phyloP scores from a whole-genome alignment of 352 stramenopile species.

The Peronospora destructor region DNA sequence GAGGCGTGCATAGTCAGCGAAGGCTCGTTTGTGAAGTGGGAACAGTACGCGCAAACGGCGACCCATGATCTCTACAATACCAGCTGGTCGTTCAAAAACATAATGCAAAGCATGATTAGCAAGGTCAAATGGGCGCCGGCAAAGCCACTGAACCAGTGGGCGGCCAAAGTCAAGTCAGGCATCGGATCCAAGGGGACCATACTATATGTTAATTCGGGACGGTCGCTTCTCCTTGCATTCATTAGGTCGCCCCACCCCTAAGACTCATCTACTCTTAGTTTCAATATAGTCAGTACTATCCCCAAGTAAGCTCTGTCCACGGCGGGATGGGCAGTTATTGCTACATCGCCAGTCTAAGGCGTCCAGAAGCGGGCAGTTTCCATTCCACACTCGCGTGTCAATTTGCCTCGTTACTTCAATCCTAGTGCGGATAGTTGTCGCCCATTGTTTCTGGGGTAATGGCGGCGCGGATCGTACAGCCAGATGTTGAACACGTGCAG shows the following conservation, averaged over 20 bases:
- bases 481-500: conserved; percentile 26
- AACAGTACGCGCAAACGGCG: too few species aligned
- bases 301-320: neutral
- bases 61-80: too few species aligned
- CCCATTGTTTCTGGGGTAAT: neutral
- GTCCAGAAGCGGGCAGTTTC: neutral
- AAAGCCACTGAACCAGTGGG: too few species aligned
- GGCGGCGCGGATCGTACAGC: conserved; percentile 6
- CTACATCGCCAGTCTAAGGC: neutral
- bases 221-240: too few species aligned
- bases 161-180: too few species aligned
- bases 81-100: too few species aligned
- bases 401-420: neutral
- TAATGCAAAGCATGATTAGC: too few species aligned
- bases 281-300: neutral
- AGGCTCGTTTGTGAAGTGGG: too few species aligned
- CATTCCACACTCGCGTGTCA: neutral
- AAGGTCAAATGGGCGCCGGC: too few species aligned
- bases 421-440: conserved; percentile 1
- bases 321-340: neutral
- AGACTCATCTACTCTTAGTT: neutral
- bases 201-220: too few species aligned
- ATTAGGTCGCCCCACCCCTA: neutral
- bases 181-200: too few species aligned
- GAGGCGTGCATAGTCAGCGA: too few species aligned